Conservation (phyloP, 192 early-diverging fungal species). For the Entomortierella lignicola region DNA sequence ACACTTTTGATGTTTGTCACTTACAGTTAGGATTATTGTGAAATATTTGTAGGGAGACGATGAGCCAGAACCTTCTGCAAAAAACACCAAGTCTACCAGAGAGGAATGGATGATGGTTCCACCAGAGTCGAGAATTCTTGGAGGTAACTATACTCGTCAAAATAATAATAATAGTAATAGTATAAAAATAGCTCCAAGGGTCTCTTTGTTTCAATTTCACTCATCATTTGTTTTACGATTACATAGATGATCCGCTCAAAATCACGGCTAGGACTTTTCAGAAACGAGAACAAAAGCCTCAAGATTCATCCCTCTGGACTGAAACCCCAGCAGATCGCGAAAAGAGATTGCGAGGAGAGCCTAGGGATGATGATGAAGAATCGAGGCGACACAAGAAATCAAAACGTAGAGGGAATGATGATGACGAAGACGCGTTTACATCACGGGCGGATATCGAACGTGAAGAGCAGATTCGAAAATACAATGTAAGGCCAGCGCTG, state of each 20-base stretch:
- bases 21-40: no score
- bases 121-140: slow-evolving; percentile 59
- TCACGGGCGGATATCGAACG: slow-evolving; percentile 33
- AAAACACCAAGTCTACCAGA: slow-evolving; percentile 46
- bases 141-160: slow-evolving; percentile 14
- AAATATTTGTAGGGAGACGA: slow-evolving; percentile 14
- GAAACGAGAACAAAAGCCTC: slow-evolving; percentile 47
- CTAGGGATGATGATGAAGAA: slow-evolving; percentile 22
- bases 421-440: slow-evolving; percentile 1
- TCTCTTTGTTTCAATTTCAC: no score
- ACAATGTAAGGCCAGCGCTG: slow-evolving; percentile 39
- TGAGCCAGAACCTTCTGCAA: background rate
- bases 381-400: slow-evolving; percentile 19
- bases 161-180: no score
- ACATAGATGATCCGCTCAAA: slow-evolving; percentile 51
- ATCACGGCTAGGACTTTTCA: slow-evolving; percentile 60
- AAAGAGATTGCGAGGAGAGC: slow-evolving; percentile 47
- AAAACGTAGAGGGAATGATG: slow-evolving; percentile 26
- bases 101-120: slow-evolving; percentile 75
- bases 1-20: background rate
- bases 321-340: slow-evolving; percentile 66
- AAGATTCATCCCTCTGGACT: slow-evolving; percentile 67
- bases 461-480: slow-evolving; percentile 42
- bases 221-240: background rate
- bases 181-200: no score